Percentiles rank a stretch among this genome's conserved stretches.
phyloP scores from a whole-genome alignment of 2,329 filamentous ascomycete species.

The Venturiaceae sp. region DNA sequence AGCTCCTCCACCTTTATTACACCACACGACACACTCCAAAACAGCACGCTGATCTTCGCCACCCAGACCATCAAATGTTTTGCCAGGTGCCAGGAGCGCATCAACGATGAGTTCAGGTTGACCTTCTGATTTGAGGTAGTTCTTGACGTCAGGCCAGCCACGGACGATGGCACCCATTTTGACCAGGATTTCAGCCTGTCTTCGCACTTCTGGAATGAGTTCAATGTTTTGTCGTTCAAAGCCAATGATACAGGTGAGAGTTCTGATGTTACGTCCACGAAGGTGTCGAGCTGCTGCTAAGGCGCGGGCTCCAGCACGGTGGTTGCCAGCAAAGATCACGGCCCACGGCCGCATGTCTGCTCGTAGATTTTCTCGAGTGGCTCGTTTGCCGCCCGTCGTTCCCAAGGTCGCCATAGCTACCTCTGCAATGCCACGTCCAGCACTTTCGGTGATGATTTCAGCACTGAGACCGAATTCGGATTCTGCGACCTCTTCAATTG shows the following conservation, averaged over 20 bases:
- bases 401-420: slow-evolving; percentile 60
- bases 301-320: slow-evolving; percentile 76
- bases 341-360: slow-evolving; percentile 43
- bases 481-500: slow-evolving; percentile 83
- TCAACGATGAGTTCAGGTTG: slow-evolving; percentile 78
- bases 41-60: slow-evolving; percentile 74
- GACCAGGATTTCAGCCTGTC: slow-evolving; percentile 75
- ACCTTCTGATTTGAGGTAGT: slow-evolving; percentile 45
- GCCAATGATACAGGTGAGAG: slow-evolving; percentile 75
- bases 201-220: slow-evolving; percentile 68
- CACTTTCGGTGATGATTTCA: slow-evolving; percentile 86
- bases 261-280: slow-evolving; percentile 69
- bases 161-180: slow-evolving; percentile 70
- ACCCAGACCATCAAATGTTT: slow-evolving; percentile 80
- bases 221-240: slow-evolving; percentile 78
- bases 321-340: slow-evolving; percentile 89
- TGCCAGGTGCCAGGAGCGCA: slow-evolving; percentile 75
- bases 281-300: slow-evolving; percentile 81
- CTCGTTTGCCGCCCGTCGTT: slow-evolving; percentile 45
- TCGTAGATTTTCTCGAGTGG: slow-evolving; percentile 33
- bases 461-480: slow-evolving; percentile 80
- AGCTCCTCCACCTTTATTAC: slow-evolving; percentile 75
- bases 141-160: slow-evolving; percentile 48
- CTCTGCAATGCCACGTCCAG: slow-evolving; percentile 79
- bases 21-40: slow-evolving; percentile 88